Base-by-base conservation (phyloP, 768 basidiomycete genomes). In the Naganishia antarctica region DNA sequence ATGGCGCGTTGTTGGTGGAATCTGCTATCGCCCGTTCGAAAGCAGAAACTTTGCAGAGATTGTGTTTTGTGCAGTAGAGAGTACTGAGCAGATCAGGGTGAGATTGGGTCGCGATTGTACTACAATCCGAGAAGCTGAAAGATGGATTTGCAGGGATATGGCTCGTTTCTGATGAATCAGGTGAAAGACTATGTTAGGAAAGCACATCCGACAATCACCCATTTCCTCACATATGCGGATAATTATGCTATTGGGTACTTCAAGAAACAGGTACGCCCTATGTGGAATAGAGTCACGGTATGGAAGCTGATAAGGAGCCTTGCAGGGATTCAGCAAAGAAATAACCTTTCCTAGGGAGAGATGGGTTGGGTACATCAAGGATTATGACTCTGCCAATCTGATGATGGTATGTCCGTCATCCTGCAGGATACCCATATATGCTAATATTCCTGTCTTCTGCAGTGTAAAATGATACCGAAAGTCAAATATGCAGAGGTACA, bases 291-390 rank as follows among this genome's bases (percentile, higher is more conserved):
- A n/a, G n/a, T n/a, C n/a, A n/a, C n/a, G n/a, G n/a, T n/a, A n/a
- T n/a, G 8, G 6, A 51, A 13, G 37, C 37, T 37, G 37, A 57
- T 29, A 37, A 3, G 15, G 21, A 37, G 31, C 9, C 40, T 1
- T 40, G 23, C 13, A 57, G 73, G 96, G 96, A 0, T 99, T 99
- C 78, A 89, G 91, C 6, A 98, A 98, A 76, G 93, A 98, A 63
- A 94, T 99, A 66, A 87, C 88, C 0, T 83, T 96, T n/a, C 87
- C 87, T 66, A 84, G 93, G 46, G 85, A 88, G 1, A 82, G 87
- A 8, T 99, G 96, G 96, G 93, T 94, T 0, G 96, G 93, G 12
- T 98, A 99, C 77, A 98, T 99, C 85, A 99, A 98, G 77, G 96
- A 99, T 76, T 99, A 99, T 78, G 96, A 99, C 77, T 94, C 94